phyloP scores from a whole-genome alignment of 768 basidiomycete genomes.

The Pholiota conissans region DNA sequence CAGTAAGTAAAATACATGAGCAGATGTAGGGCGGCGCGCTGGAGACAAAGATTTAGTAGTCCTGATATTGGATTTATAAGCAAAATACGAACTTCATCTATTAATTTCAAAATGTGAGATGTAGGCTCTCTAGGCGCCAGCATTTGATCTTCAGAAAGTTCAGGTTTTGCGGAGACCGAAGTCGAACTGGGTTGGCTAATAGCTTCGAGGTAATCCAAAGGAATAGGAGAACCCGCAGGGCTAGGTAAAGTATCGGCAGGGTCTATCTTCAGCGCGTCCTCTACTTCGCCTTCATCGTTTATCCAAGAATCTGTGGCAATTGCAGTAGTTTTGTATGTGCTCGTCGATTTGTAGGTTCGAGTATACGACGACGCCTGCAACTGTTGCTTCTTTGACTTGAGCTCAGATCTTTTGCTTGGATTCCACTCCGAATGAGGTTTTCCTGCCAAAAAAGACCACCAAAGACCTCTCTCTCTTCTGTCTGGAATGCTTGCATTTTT shows the following conservation, averaged over 20 bases:
- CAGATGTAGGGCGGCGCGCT: slow-evolving; percentile 74
- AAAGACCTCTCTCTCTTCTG: slow-evolving; percentile 68
- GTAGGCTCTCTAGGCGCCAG: slow-evolving; percentile 56
- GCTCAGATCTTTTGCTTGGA: slow-evolving; percentile 44
- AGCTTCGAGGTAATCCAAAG: slow-evolving; percentile 25
- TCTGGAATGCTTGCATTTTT: slow-evolving; percentile 55
- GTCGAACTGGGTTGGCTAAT: slow-evolving; percentile 16
- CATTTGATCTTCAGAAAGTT: slow-evolving; percentile 5
- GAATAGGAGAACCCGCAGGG: slow-evolving; percentile 37
- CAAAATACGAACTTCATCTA: slow-evolving; percentile 61
- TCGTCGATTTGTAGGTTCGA: slow-evolving; percentile 25
- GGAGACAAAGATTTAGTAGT: slow-evolving; percentile 14
- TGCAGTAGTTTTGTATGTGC: slow-evolving; percentile 9
- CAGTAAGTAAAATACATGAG: slow-evolving; percentile 85
- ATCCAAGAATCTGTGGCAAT: slow-evolving; percentile 27
- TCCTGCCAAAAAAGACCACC: slow-evolving; percentile 81
- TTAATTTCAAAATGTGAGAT: slow-evolving; percentile 51
- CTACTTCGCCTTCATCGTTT: slow-evolving; percentile 43
- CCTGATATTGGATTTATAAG: neutral
- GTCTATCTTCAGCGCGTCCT: slow-evolving; percentile 32
- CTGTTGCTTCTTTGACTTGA: slow-evolving; percentile 21
- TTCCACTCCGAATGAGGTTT: slow-evolving; percentile 70
- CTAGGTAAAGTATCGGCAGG: slow-evolving; percentile 40
- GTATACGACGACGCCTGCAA: slow-evolving; percentile 36
- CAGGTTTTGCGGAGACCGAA: neutral